Evolutionary conservation across 352 stramenopile species (phyloP).

Genomic region (Phytophthora chlamydospora): DNA sequence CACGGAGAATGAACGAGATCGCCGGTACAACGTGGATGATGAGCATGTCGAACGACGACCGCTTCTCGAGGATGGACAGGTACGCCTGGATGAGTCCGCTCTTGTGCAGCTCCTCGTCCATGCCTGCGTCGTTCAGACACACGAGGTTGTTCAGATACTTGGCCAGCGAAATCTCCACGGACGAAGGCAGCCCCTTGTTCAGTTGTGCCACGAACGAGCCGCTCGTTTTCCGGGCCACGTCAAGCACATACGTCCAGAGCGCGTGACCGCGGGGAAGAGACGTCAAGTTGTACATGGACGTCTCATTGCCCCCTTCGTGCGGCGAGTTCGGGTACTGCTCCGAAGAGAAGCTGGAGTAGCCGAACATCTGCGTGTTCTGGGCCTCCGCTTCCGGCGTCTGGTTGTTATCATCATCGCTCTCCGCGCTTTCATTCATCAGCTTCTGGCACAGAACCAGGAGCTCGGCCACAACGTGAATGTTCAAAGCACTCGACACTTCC

Average conservation of each 20-base stretch:
- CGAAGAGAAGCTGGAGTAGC: constrained; percentile 55
- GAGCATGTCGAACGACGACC: constrained; percentile 85
- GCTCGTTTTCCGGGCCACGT: constrained; percentile 49
- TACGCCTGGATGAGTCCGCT: constrained; percentile 71
- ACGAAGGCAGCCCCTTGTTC: constrained; percentile 72
- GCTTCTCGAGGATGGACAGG: constrained; percentile 62
- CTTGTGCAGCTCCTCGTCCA: constrained; percentile 74
- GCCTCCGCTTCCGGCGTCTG: constrained; percentile 35
- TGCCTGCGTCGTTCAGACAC: constrained; percentile 58
- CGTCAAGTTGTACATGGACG: constrained; percentile 85
- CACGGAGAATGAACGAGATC: constrained; percentile 80
- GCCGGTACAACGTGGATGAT: constrained; percentile 86
- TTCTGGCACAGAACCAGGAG: constrained; percentile 72
- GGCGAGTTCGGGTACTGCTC: constrained; percentile 69
- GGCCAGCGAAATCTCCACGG: constrained; percentile 79
- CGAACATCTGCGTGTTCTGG: constrained; percentile 49
- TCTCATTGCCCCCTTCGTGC: constrained; percentile 60
- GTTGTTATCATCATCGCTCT: constrained; percentile 45
- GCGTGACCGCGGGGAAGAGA: constrained; percentile 57
- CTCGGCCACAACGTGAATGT: constrained; percentile 79
- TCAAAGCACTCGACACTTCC: constrained; percentile 68
- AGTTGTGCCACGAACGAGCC: constrained; percentile 61
- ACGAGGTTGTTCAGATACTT: constrained; percentile 87
- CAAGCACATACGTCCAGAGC: constrained; percentile 66
- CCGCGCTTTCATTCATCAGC: constrained; percentile 48